A percentile compares a stretch with the other conserved stretches of the same genome.
phyloP scores from a whole-genome alignment of 352 stramenopile species.

The Pythium biforme region DNA sequence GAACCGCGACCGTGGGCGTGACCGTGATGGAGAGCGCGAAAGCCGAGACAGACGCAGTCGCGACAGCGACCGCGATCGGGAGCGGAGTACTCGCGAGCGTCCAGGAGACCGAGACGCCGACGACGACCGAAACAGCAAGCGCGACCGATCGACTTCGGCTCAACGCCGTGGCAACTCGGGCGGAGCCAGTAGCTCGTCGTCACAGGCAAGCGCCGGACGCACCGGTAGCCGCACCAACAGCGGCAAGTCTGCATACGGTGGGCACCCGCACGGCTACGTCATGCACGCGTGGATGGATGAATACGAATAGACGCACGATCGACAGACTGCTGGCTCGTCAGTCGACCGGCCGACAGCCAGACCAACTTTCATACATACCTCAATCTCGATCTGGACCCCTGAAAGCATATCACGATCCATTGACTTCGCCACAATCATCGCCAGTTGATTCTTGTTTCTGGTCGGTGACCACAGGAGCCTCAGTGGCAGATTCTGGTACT shows the following conservation, averaged over 20 bases:
- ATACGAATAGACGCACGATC: conserved; percentile 16
- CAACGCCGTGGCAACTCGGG: conserved; percentile 21
- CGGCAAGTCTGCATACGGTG: conserved; percentile 4
- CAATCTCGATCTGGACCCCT: not conserved
- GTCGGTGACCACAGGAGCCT: no score
- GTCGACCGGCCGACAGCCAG: no score
- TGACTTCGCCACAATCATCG: no score
- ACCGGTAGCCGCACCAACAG: conserved; percentile 7
- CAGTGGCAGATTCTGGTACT: not conserved
- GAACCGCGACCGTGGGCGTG: conserved; percentile 25
- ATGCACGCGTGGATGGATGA: conserved; percentile 75
- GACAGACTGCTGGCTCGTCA: no score
- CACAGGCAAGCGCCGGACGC: conserved; percentile 8
- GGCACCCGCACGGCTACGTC: conserved; percentile 45
- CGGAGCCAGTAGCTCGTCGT: conserved; percentile 3
- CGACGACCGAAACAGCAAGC: conserved; percentile 18
- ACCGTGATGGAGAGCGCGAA: conserved; percentile 31
- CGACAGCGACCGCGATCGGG: conserved; percentile 7
- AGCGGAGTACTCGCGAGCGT: conserved; percentile 25
- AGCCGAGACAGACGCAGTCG: conserved; percentile 10
- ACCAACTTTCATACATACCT: conserved; percentile 10
- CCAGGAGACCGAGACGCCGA: conserved; percentile 19
- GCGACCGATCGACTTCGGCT: conserved; percentile 23
- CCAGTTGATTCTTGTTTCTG: not conserved
- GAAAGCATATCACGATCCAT: not conserved